A percentile compares a stretch with the other conserved stretches of the same genome.
Evolutionary conservation across 176 grass and related monocot genomes (phyloP).

Genomic region (Eleusine coracana): DNA sequence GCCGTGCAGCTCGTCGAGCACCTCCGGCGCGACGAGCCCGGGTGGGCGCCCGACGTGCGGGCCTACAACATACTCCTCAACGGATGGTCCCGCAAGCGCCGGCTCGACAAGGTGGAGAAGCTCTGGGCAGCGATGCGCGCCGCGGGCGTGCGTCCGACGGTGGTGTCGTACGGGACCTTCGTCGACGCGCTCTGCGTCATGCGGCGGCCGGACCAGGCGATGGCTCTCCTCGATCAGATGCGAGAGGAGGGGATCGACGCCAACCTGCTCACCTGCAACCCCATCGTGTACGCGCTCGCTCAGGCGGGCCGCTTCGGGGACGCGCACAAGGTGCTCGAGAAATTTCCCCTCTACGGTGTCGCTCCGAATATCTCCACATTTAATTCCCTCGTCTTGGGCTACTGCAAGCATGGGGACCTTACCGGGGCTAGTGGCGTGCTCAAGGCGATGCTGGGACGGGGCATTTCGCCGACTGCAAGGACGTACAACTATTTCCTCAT

Average conservation of each 20-base stretch:
- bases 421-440: slow-evolving; percentile 63
- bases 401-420: slow-evolving; percentile 71
- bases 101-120: slow-evolving; percentile 57
- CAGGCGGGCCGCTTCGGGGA: slow-evolving; percentile 67
- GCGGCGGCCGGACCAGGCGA: slow-evolving; percentile 70
- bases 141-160: slow-evolving; percentile 59
- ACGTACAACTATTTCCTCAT: slow-evolving; percentile 89
- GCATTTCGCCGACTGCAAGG: slow-evolving; percentile 64
- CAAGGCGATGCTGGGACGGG: slow-evolving; percentile 64
- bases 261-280: slow-evolving; percentile 74
- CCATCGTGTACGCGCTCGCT: slow-evolving; percentile 60
- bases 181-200: slow-evolving; percentile 66
- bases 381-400: slow-evolving; percentile 73
- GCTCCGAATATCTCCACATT: slow-evolving; percentile 74
- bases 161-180: slow-evolving; percentile 77
- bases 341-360: slow-evolving; percentile 75
- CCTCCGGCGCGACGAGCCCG: slow-evolving; percentile 35
- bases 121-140: slow-evolving; percentile 71
- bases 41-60: slow-evolving; percentile 46
- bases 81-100: slow-evolving; percentile 68
- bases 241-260: slow-evolving; percentile 46
- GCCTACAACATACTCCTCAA: slow-evolving; percentile 77
- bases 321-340: slow-evolving; percentile 77
- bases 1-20: slow-evolving; percentile 55
- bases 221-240: slow-evolving; percentile 67